Percentiles rank a stretch among this genome's conserved stretches.
phyloP scores from a whole-genome alignment of 2,329 filamentous ascomycete species.

The Pseudogymnoascus sp. region DNA sequence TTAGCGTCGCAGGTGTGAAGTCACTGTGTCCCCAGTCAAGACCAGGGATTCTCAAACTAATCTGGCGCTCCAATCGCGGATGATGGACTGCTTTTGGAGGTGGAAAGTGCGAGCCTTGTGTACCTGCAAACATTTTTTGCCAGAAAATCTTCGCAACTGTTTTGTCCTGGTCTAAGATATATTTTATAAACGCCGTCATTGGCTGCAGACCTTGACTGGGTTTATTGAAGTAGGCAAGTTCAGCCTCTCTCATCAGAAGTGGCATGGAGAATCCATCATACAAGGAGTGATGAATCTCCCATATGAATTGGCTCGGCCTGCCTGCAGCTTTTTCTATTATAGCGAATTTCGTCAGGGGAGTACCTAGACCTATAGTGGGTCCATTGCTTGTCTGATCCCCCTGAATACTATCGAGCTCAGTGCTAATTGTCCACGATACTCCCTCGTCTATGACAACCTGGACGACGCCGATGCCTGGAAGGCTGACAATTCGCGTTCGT shows the following conservation, averaged over 20 bases:
- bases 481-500: conserved; percentile 29
- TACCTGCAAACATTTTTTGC: not conserved
- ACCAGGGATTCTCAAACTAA: not conserved
- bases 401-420: not conserved
- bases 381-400: not conserved
- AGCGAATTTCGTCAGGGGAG: not conserved
- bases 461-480: conserved; percentile 20
- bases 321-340: not conserved
- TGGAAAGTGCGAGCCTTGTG: not conserved
- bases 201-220: not conserved
- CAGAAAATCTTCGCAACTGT: not conserved
- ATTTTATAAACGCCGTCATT: conserved; percentile 1
- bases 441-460: conserved; percentile 2
- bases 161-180: conserved; percentile 4
- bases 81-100: not conserved
- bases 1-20: conserved; percentile 28
- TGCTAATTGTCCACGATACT: conserved; percentile 3
- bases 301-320: not conserved
- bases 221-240: not conserved
- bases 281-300: conserved; percentile 47
- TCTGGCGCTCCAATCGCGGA: not conserved
- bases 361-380: not conserved
- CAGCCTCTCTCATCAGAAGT: not conserved
- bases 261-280: conserved; percentile 59
- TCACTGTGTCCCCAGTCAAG: not conserved